These are phyloP conservation scores for Fusarium hostae DNA, from an alignment of 2,329 filamentous ascomycete species.

Conservation along the genomic window DNA sequence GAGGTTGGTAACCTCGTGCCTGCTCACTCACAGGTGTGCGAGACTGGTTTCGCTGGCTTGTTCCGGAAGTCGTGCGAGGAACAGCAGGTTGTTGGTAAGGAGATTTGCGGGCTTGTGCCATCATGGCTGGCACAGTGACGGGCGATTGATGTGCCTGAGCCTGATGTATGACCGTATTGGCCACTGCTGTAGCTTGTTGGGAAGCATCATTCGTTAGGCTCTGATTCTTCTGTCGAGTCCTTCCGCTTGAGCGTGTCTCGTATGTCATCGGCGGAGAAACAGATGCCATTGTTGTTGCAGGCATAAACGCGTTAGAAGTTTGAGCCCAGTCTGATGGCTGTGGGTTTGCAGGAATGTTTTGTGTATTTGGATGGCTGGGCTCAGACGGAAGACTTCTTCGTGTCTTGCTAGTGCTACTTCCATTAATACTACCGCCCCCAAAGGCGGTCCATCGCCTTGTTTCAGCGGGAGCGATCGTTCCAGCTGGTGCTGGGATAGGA, in stretches of 20 bases:
- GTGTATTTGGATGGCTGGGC: conserved; percentile 5
- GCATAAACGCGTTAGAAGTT: conserved; percentile 3
- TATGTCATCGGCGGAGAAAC: conserved; percentile 32
- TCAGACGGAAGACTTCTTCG: conserved; percentile 36
- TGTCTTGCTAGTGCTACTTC: not conserved
- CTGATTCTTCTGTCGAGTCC: conserved; percentile 12
- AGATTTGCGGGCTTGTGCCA: conserved; percentile 47
- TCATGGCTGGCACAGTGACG: conserved; percentile 44
- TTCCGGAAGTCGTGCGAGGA: conserved; percentile 48
- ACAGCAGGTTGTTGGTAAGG: conserved; percentile 44
- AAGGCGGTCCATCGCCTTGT: conserved; percentile 22
- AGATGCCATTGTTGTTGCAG: conserved; percentile 12
- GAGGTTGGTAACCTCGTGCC: conserved; percentile 32
- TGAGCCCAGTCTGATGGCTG: conserved; percentile 31
- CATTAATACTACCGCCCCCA: not conserved
- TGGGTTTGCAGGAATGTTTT: conserved; percentile 10
- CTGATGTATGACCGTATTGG: conserved; percentile 38
- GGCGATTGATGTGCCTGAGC: conserved; percentile 43
- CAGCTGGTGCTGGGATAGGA: conserved; percentile 19
- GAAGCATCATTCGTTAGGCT: conserved; percentile 11
- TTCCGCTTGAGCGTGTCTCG: conserved; percentile 1
- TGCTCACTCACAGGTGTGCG: conserved; percentile 45
- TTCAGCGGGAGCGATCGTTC: conserved; percentile 24
- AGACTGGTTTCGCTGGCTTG: conserved; percentile 49
- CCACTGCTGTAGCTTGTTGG: conserved; percentile 16